A percentile compares a stretch with the other conserved stretches of the same genome.
Evolutionary conservation across 2,329 filamentous ascomycete species (phyloP).

Genomic region (Pyricularia grisea): DNA sequence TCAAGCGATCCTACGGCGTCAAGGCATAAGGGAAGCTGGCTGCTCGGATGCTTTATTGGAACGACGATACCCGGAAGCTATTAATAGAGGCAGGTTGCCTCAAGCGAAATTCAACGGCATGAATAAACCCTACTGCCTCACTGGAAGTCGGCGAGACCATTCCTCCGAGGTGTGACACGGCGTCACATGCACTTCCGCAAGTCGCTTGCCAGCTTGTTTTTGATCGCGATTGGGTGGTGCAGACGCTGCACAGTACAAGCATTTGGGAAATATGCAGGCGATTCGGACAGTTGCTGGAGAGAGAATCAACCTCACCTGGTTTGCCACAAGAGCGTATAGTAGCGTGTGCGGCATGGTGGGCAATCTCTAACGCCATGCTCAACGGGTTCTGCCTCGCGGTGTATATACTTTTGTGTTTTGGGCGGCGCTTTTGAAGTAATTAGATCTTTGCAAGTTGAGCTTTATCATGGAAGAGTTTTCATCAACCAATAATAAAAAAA

Average conservation of each 20-base stretch:
- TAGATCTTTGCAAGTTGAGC: not conserved
- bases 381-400: not conserved
- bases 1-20: conserved; percentile 68
- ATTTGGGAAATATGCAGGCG: not conserved
- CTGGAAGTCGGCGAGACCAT: not conserved
- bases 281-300: too few species aligned
- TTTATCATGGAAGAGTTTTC: not conserved
- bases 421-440: not conserved
- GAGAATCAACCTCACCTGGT: not conserved
- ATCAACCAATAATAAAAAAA: not conserved
- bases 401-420: not conserved
- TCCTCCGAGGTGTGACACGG: not conserved
- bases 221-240: not conserved
- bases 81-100: not conserved
- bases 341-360: not conserved
- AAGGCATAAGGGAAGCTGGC: conserved; percentile 48
- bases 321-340: not conserved
- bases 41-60: not conserved
- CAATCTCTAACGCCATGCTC: not conserved
- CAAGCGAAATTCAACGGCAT: not conserved
- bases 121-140: not conserved
- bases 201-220: not conserved
- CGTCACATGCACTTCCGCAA: not conserved
- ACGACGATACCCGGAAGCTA: not conserved
- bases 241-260: not conserved